phyloP scores from a whole-genome alignment of 306 rosid species.

The Lathyrus aphaca region DNA sequence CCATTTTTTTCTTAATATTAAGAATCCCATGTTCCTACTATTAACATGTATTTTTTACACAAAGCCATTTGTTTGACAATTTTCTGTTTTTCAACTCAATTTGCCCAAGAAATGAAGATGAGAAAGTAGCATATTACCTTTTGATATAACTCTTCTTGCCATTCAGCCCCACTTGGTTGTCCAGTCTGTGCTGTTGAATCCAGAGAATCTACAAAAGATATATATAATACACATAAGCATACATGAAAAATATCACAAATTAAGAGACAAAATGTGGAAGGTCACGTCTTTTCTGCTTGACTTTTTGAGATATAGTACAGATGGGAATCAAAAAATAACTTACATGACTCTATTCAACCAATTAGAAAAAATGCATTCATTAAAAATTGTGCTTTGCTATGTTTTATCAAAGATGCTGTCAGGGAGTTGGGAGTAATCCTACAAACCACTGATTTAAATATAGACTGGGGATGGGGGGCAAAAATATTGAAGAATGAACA shows the following conservation, averaged over 20 bases:
- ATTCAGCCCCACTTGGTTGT: conserved; percentile 73
- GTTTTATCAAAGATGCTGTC: conserved; percentile 19
- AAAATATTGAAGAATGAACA: conserved; percentile 6
- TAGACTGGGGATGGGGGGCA: conserved; percentile 4
- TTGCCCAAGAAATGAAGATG: neutral
- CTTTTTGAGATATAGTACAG: neutral
- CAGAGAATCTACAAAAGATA: conserved; percentile 64
- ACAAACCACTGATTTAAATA: conserved; percentile 1
- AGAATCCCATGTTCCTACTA: conserved; percentile 13
- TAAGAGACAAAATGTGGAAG: neutral
- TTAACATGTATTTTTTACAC: conserved; percentile 1
- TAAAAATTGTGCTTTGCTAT: conserved; percentile 13
- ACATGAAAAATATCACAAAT: neutral
- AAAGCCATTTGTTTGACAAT: conserved; percentile 13
- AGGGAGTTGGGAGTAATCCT: conserved; percentile 7
- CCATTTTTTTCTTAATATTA: conserved; percentile 4
- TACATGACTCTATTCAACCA: conserved; percentile 1
- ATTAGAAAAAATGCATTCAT: conserved; percentile 29
- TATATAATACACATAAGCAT: conserved; percentile 35
- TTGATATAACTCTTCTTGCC: conserved; percentile 89
- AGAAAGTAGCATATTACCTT: conserved; percentile 57
- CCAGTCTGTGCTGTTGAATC: conserved; percentile 95
- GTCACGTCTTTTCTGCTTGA: neutral
- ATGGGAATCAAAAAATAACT: conserved; percentile 18
- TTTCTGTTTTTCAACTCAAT: conserved; percentile 24